A percentile compares a stretch with the other conserved stretches of the same genome.
Evolutionary conservation across 1,139 yeast species (phyloP).

Genomic region (Pichia sp.): DNA sequence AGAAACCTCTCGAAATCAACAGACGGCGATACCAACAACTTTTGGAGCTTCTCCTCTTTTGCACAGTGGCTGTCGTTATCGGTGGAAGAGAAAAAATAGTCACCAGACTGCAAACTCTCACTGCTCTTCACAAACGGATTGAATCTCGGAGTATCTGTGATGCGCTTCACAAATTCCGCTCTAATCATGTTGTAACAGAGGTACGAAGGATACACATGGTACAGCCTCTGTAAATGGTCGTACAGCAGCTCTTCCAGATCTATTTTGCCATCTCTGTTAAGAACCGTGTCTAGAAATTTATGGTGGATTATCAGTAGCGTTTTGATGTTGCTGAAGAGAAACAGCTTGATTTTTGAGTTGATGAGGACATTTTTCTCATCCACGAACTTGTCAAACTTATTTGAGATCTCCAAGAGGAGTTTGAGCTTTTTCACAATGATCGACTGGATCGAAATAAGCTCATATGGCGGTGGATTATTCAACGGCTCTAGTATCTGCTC

Average conservation of each 20-base stretch:
- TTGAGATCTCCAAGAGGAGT: slow-evolving; percentile 15
- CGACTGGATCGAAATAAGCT: slow-evolving; percentile 10
- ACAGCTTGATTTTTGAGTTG: slow-evolving; percentile 14
- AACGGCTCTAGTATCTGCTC: slow-evolving; percentile 7
- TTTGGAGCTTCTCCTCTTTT: slow-evolving; percentile 3
- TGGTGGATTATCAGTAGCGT: slow-evolving; percentile 22
- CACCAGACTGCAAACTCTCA: not conserved
- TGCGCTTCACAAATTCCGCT: not conserved
- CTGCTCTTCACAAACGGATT: slow-evolving; percentile 3
- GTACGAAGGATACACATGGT: slow-evolving; percentile 27
- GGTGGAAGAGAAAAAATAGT: not conserved
- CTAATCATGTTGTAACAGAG: slow-evolving; percentile 5
- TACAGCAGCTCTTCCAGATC: slow-evolving; percentile 15
- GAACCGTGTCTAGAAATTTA: slow-evolving; percentile 18
- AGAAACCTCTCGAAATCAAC: slow-evolving; percentile 11
- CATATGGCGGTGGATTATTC: slow-evolving; percentile 11
- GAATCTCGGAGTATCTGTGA: slow-evolving; percentile 2
- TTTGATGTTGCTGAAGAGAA: slow-evolving; percentile 27
- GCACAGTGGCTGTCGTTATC: not conserved
- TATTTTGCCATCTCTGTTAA: slow-evolving; percentile 1
- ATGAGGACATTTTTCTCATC: slow-evolving; percentile 17
- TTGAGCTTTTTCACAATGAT: slow-evolving; percentile 14
- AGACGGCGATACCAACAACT: slow-evolving; percentile 10
- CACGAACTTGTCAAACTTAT: slow-evolving; percentile 18
- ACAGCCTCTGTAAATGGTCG: slow-evolving; percentile 23